Conservation (phyloP, 129 eudicot species). For the Artemisia tridentata region DNA sequence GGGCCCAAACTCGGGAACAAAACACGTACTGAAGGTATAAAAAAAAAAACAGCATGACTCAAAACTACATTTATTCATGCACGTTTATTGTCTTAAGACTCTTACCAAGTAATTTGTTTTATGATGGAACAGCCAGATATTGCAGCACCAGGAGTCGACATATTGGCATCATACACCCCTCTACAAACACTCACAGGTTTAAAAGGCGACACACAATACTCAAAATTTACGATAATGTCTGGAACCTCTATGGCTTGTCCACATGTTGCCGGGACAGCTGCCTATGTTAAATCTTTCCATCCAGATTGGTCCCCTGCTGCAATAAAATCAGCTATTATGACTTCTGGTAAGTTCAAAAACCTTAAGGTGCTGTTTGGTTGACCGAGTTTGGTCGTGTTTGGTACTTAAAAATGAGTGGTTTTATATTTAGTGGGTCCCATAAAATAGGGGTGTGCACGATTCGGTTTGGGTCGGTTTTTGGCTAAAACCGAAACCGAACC, state of each 20-base stretch:
- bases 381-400: too few species aligned
- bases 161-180: slow-evolving; percentile 86
- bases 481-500: too few species aligned
- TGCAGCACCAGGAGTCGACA: slow-evolving; percentile 93
- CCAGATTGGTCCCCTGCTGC: slow-evolving; percentile 96
- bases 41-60: not conserved
- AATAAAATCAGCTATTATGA: slow-evolving; percentile 84
- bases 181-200: slow-evolving; percentile 74
- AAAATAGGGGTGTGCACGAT: too few species aligned
- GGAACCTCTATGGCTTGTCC: slow-evolving; percentile 99
- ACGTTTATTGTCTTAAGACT: slow-evolving; percentile 2
- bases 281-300: slow-evolving; percentile 88
- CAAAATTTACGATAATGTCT: slow-evolving; percentile 84
- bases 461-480: too few species aligned
- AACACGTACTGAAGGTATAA: slow-evolving; percentile 72
- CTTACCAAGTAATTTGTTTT: not conserved
- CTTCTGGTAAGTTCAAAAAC: slow-evolving; percentile 54
- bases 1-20: slow-evolving; percentile 83
- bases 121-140: slow-evolving; percentile 70
- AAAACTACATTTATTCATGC: not conserved
- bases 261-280: slow-evolving; percentile 79
- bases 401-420: too few species aligned
- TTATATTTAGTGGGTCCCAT: too few species aligned
- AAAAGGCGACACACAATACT: slow-evolving; percentile 67
- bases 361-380: too few species aligned